Evolutionary conservation across 306 rosid genomes (phyloP), one percentile per base, ranked within the genome.

Genomic region (Cucurbita moschata): DNA sequence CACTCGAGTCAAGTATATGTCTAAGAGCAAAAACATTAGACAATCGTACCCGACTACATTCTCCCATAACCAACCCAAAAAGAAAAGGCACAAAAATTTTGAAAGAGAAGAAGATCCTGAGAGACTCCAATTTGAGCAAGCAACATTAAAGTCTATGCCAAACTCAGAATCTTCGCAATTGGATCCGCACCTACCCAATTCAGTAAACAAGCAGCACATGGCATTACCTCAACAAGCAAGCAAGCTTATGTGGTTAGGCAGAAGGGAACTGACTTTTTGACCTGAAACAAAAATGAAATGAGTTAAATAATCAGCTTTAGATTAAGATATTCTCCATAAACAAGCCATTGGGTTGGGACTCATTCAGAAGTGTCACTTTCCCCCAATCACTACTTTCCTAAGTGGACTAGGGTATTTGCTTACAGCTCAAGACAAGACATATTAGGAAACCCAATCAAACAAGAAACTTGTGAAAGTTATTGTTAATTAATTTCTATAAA

Each of bases 101-200:
- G 19, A 44, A 67, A 44, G 7, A 46, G 15, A 23, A 46, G 15
- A 23, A 19, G 54, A 66, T 66, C 10, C 55, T 4, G 3, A 30
- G 1, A 19, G 71, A 67, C 8, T 39, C 47, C 40, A 23, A 67
- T 67, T 10, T 18, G 18, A 21, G 72, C 19, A 67, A 43, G 71
- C 40, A 67, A 46, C 72, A 67, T 21, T 43, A 3, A 67, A 66
- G 54, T 44, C n/a, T 39, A 12, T n/a, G 26, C 16, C 70, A 63
- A 63, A 43, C 39, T 66, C 53, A 18, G 38, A 44, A 65, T 5
- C 38, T 66, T 50, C 1, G 54, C 72, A 40, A 67, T 67, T 67
- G 72, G 72, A 67, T 46, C 19, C 55, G 46, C 55, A 67, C 55
- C 55, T 3, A 67, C 72, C 72, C 56, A 46, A 67, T 67, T 67